Evolutionary conservation across 106 monocot species (phyloP).

Genomic region (Cymbidium sinense): DNA sequence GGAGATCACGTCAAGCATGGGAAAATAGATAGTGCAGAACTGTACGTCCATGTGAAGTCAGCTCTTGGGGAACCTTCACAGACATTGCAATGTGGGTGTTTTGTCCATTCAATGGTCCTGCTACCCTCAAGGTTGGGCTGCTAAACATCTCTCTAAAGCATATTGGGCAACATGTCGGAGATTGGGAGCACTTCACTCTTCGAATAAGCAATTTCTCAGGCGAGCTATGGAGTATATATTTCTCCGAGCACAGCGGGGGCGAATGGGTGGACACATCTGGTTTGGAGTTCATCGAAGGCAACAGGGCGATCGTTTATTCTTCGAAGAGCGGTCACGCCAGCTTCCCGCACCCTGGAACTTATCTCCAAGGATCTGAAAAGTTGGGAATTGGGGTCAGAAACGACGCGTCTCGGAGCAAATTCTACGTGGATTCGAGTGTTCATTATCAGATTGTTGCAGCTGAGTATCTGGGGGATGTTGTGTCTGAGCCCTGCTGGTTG

Average conservation of each 20-base stretch:
- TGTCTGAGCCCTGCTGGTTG: constrained; percentile 79
- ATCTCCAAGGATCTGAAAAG: constrained; percentile 73
- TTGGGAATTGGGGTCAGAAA: constrained; percentile 90
- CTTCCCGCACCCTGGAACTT: constrained; percentile 61
- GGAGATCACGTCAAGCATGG: constrained; percentile 47
- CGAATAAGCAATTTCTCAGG: constrained; percentile 82
- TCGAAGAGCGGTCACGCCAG: constrained; percentile 90
- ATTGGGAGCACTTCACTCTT: constrained; percentile 99
- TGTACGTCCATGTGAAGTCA: constrained; percentile 88
- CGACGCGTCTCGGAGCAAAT: constrained; percentile 58
- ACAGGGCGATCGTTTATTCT: constrained; percentile 72
- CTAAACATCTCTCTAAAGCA: constrained; percentile 46
- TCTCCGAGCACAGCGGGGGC: constrained; percentile 95
- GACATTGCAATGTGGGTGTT: constrained; percentile 97
- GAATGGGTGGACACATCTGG: constrained; percentile 67
- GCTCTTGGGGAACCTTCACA: constrained; percentile 86
- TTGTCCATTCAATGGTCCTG: constrained; percentile 96
- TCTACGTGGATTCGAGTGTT: constrained; percentile 67
- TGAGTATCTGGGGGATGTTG: constrained; percentile 66
- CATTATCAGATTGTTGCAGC: constrained; percentile 71
- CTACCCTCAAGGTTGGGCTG: constrained; percentile 64
- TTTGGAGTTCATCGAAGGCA: constrained; percentile 75
- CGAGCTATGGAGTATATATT: constrained; percentile 74
- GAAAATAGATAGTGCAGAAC: constrained; percentile 60
- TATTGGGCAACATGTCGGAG: constrained; percentile 76